Evolutionary conservation across 1,139 yeast species (phyloP).

Genomic region (Geotrichum aggregatum): DNA sequence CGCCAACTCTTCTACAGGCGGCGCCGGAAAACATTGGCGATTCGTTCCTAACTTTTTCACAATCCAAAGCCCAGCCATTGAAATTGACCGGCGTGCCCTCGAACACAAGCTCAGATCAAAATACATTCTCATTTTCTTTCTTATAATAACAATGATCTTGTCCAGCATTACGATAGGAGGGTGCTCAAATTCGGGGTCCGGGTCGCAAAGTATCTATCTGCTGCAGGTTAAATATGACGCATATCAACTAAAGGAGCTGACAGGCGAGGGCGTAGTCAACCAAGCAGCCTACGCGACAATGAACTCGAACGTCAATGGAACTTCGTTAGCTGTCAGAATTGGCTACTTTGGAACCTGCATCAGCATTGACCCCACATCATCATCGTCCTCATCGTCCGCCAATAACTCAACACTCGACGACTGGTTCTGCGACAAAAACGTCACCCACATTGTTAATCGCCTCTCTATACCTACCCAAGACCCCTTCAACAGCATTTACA

Average conservation of each 20-base stretch:
- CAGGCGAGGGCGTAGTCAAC: conserved; percentile 26
- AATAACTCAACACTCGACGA: conserved; percentile 17
- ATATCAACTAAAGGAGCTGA: conserved; percentile 20
- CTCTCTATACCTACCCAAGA: conserved; percentile 23
- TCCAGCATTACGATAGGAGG: conserved; percentile 29
- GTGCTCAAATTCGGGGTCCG: conserved; percentile 26
- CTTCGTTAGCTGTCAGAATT: conserved; percentile 27
- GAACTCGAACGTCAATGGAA: conserved; percentile 16
- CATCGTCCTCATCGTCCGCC: no score
- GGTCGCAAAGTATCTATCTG: conserved; percentile 27
- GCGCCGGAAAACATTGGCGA: neutral
- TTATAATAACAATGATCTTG: conserved; percentile 26
- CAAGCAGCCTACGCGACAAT: conserved; percentile 23
- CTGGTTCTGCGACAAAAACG: conserved; percentile 31
- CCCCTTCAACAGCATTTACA: conserved; percentile 29
- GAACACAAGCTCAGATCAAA: conserved; percentile 24
- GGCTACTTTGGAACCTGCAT: conserved; percentile 34
- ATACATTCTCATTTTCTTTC: conserved; percentile 26
- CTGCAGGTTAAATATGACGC: conserved; percentile 28
- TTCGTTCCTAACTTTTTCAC: conserved; percentile 15
- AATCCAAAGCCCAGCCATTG: neutral
- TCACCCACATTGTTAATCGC: conserved; percentile 21
- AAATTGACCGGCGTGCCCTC: conserved; percentile 18
- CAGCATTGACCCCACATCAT: conserved; percentile 17
- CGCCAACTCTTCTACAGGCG: neutral